phyloP scores from a whole-genome alignment of 1,284 basidiomycete genomes.

The Pseudozyma sp. region DNA sequence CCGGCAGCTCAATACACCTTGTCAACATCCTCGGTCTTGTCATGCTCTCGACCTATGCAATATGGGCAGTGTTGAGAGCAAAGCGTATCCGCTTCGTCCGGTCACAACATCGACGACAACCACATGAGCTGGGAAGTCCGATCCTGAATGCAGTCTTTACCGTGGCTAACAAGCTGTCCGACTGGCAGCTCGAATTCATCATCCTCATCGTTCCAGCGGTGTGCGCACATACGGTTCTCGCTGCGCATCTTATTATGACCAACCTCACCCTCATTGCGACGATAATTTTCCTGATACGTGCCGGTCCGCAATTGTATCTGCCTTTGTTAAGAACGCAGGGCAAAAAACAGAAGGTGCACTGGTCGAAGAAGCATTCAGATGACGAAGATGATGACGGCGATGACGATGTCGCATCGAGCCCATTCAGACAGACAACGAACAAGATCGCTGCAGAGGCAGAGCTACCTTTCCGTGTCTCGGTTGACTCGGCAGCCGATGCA shows the following conservation, averaged over 20 bases:
- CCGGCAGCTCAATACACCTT: conserved; percentile 80
- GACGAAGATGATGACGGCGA: conserved; percentile 43
- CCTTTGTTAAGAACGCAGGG: not conserved
- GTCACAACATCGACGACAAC: not conserved
- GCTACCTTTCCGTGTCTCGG: conserved; percentile 51
- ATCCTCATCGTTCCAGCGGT: conserved; percentile 81
- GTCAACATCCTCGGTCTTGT: conserved; percentile 81
- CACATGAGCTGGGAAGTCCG: not conserved
- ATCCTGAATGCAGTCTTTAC: not conserved
- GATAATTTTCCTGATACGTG: conserved; percentile 1
- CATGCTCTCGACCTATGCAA: conserved; percentile 75
- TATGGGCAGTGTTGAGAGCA: conserved; percentile 22
- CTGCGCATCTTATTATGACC: conserved; percentile 74
- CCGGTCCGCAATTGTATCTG: conserved; percentile 5
- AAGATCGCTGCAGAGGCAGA: conserved; percentile 8
- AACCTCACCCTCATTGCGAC: conserved; percentile 71
- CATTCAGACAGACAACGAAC: not conserved
- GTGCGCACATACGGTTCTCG: conserved; percentile 81
- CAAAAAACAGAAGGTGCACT: conserved; percentile 33
- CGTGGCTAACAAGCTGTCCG: conserved; percentile 9
- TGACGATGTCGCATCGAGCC: not conserved
- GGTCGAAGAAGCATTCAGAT: conserved; percentile 46
- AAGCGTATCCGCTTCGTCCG: conserved; percentile 27
- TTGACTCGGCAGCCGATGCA: conserved; percentile 58
- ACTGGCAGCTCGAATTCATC: conserved; percentile 73